A percentile compares a stretch with the other conserved stretches of the same genome.
Conservation (phyloP, 192 early-diverging fungal genomes). For the Backusella circina region DNA sequence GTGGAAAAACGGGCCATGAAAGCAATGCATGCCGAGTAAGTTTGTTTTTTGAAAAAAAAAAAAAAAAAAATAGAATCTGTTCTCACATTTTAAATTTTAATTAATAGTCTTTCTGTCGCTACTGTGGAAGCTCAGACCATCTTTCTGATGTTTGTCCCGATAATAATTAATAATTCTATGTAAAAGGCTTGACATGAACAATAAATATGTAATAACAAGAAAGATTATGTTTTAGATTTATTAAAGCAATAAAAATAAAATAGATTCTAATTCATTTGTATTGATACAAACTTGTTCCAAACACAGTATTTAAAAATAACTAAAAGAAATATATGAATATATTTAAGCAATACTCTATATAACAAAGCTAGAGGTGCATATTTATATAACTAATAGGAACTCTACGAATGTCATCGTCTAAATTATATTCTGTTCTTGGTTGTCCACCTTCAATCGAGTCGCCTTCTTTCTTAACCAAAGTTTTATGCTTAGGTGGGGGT, state of each 20-base stretch:
- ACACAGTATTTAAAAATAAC: too few species aligned
- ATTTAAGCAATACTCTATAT: neutral
- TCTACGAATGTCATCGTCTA: neutral
- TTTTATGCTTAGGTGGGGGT: neutral
- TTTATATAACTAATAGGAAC: neutral
- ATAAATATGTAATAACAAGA: neutral
- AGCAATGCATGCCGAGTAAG: conserved; percentile 40
- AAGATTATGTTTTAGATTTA: neutral
- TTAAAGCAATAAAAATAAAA: neutral
- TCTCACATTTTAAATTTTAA: neutral
- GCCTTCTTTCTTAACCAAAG: neutral
- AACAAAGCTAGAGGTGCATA: neutral
- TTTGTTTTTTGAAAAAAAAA: neutral
- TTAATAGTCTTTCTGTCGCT: conserved; percentile 15
- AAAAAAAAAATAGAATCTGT: too few species aligned
- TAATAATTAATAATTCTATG: neutral
- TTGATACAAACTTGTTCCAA: too few species aligned
- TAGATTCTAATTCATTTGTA: neutral
- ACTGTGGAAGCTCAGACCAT: conserved; percentile 21
- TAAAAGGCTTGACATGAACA: neutral
- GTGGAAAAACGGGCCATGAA: conserved; percentile 43
- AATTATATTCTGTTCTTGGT: neutral
- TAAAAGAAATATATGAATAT: too few species aligned
- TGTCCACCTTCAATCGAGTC: neutral
- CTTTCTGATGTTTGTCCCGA: conserved; percentile 18